Base-by-base conservation (phyloP, 2,329 filamentous ascomycete species). In the Raffaelea deltoideospora region DNA sequence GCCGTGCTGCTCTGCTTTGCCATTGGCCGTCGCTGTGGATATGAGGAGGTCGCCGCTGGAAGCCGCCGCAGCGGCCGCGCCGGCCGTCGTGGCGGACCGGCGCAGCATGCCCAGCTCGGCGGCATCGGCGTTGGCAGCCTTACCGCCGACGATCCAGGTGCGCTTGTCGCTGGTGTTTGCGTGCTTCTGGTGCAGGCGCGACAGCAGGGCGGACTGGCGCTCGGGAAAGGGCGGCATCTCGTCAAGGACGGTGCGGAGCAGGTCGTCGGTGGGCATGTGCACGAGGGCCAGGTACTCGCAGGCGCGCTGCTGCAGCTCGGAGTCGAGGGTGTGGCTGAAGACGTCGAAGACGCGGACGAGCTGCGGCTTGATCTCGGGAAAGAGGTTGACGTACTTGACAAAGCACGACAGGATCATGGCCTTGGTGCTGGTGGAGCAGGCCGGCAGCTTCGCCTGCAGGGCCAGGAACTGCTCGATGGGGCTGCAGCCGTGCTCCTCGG, bases 141-240 rank as follows among this genome's bases (percentile, higher is more conserved):
- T 95, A 41, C 86, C 88, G 43, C 88, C 88, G n/a, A 96, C 83
- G 20, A 95, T 79, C 90, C 90, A 98, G 2, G 90, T 96, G 43
- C 88, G 75, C 61, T 92, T 92, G 56, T 98, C 90, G 53, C 84
- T 93, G 13, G 85, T 90, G 42, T 81, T 83, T 33, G 81, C 82
- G 50, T 92, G 86, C 61, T 93, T 96, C 58, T 94, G 86, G 58
- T 98, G 88, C 34, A 98, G 68, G 40, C 90, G 73, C 28, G 88
- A 95, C 10, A 98, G 66, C 21, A 98, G 65, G 2, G 90, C 88
- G 5, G 90, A 96, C 40, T 93, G 79, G 41, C 92, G 70, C 56
- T 98, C 87, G 0, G 90, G 92, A 60, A 96, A 98, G 0, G 90
- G 87, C 3, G 90, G 90, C 92, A 98, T 98, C 56, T 98, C 90